phyloP scores from a whole-genome alignment of 192 early-diverging fungal genomes.

The Oehlia diaphana region DNA sequence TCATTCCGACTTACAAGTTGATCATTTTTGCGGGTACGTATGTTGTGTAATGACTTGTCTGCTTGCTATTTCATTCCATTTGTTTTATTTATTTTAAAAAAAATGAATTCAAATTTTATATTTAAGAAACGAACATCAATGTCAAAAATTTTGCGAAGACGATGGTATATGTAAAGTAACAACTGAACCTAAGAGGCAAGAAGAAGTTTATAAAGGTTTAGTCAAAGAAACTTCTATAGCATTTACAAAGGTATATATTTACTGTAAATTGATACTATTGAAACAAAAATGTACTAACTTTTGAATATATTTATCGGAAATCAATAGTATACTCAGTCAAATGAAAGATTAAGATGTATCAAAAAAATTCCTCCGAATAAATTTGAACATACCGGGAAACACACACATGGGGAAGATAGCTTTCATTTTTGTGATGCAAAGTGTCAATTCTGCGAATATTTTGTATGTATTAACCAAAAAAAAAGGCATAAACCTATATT shows the following conservation, averaged over 20 bases:
- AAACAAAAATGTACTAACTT: neutral
- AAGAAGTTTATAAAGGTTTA: conserved; percentile 2
- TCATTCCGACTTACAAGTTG: neutral
- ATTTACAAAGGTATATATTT: neutral
- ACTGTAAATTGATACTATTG: neutral
- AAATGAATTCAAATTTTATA: neutral
- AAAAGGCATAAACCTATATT: neutral
- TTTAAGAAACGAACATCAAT: conserved; percentile 31
- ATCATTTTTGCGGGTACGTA: conserved; percentile 29
- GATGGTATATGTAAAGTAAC: conserved; percentile 24
- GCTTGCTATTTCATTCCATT: neutral
- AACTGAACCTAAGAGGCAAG: conserved; percentile 17
- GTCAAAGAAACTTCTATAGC: neutral
- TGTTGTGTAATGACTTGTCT: neutral
- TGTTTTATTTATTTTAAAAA: neutral
- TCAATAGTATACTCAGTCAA: conserved; percentile 9
- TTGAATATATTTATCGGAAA: neutral
- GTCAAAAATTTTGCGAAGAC: conserved; percentile 22
- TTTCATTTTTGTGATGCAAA: conserved; percentile 21
- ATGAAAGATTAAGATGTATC: neutral
- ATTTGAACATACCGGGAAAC: conserved; percentile 14
- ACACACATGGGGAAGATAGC: conserved; percentile 8
- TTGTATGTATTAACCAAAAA: conserved; percentile 3
- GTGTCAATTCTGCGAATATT: conserved; percentile 20
- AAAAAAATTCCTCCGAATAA: conserved; percentile 22